Evolutionary conservation across 371 early-diverging fungal species (phyloP), one percentile per base, ranked within the genome.

Genomic region (Rhizomucor pusillus): DNA sequence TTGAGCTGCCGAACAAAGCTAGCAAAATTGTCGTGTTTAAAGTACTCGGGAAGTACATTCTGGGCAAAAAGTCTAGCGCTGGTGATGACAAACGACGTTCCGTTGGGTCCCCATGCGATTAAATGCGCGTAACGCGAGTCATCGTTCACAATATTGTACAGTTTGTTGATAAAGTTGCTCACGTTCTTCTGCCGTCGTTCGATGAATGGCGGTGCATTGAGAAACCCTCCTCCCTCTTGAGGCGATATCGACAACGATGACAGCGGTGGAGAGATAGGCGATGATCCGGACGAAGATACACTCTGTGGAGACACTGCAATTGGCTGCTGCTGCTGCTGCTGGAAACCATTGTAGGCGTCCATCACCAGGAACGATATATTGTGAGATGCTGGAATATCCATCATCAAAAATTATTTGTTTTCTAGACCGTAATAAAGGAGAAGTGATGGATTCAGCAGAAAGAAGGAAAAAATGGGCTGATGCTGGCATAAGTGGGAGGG

Each of bases 1-100:
- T 97, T 97, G 10, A 97, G 77, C 67, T 97, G 97, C 10, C 97
- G 79, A 10, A 97, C 95, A 84, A 97, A 97, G n/a, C 88, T 88
- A 19, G 90, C 86, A 56, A 94, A 90, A 65, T 97, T 96, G 65
- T 82, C 88, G 76, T 96, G 95, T 69, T 95, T 96, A 66, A 95
- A 97, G 51, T 84, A 87, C n/a, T 81, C 82, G 36, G 93, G 91
- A 50, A 96, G 72, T 1, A 96, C 89, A 51, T 81, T 81, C 36
- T 86, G 85, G 3, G 93, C 85, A 75, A 96, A 93, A 6, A 87
- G 88, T 50, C 86, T 88, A 50, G 80, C 84, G 18, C 73, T 65
- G 22, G 69, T 58, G 2, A 91, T 80, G 24, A 90, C 57, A 53
- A 91, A 91, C 2, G 91, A 89, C n/a, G 67, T 68, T 35, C 92